Evolutionary conservation across 2,329 filamentous ascomycete genomes (phyloP), one percentile per base, ranked within the genome.

Genomic region (Pseudogymnoascus sp.): DNA sequence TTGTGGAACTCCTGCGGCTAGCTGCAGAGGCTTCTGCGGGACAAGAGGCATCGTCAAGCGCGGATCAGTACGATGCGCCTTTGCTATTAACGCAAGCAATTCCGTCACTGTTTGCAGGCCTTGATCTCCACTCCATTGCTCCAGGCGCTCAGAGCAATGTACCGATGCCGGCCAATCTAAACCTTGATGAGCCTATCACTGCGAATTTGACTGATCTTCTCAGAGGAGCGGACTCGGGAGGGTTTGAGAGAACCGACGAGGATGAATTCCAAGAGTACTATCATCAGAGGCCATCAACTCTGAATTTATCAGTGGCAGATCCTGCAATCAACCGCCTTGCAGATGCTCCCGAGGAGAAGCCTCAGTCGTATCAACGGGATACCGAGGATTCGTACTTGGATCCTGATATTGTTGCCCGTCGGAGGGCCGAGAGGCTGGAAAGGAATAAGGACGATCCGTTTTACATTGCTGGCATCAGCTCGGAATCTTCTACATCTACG

Each of bases 401-500:
- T 64, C 79, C 87, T 1, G 87, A 91, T 67, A 90, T 90, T 54
- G 72, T 90, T 41, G 88, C 89, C 4, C 81, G 86, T 64, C 83
- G 89, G 64, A 89, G 87, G 67, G 85, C 87, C 3, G 90, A 96
- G 70, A 83, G 92, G 9, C 77, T 82, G 61, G 92, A 96, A 71
- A 84, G 91, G 61, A 90, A 96, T 73, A 89, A 84, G 67, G 93
- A 97, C 70, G 94, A 99, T 69, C 94, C 94, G 0, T 99, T 96
- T 73, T 99, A 99, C 71, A 97, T 99, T 69, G 79, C 79, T 22
- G 74, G 76, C 6, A 76, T 76, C 37, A 79, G 78, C 25, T 77
- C 75, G 41, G 75, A 76, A 0, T 85, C 84, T 3, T 84, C 85
- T 35, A 82, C 82, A 5, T 87, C 88, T 0, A 93, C 89, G 0